Conservation (phyloP, 2,329 filamentous ascomycete genomes). For the Trichoderma atroviride region DNA sequence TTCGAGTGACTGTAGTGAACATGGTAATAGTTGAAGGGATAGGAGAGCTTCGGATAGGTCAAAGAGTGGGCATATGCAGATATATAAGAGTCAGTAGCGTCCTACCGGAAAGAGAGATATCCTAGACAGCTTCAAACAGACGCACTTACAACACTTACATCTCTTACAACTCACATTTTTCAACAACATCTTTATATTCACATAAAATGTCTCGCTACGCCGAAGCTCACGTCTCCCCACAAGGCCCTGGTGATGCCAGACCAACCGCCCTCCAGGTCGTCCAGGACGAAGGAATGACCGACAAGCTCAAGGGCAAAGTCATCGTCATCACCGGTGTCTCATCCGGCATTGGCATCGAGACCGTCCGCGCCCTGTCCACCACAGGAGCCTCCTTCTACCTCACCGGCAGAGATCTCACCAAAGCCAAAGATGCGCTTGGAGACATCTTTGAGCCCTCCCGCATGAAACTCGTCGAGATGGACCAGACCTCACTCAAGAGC, state of each 20-base stretch:
- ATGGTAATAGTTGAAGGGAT: not conserved
- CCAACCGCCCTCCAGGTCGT: slow-evolving; percentile 41
- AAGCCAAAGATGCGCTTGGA: slow-evolving; percentile 37
- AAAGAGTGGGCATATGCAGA: not conserved
- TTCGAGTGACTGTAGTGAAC: not conserved
- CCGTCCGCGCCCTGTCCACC: slow-evolving; percentile 40
- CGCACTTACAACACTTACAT: not conserved
- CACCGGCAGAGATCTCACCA: slow-evolving; percentile 40
- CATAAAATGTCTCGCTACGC: slow-evolving; percentile 29
- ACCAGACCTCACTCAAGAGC: slow-evolving; percentile 30
- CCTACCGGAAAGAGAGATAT: not conserved
- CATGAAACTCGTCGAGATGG: slow-evolving; percentile 25
- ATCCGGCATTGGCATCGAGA: slow-evolving; percentile 44
- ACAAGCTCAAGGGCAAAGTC: slow-evolving; percentile 39
- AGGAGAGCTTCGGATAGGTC: not conserved
- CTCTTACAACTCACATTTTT: not conserved
- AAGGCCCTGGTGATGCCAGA: slow-evolving; percentile 38
- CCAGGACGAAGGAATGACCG: slow-evolving; percentile 35
- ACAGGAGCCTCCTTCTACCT: slow-evolving; percentile 45
- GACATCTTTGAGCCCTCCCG: slow-evolving; percentile 26
- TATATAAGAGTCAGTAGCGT: not conserved
- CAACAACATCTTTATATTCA: not conserved
- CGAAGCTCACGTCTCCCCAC: slow-evolving; percentile 27
- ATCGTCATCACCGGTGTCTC: slow-evolving; percentile 44
- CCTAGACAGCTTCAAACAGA: not conserved